These are phyloP conservation scores for Yamadazyma triangularis DNA, from an alignment of 1,139 yeast genomes.

Conservation along the genomic window DNA sequence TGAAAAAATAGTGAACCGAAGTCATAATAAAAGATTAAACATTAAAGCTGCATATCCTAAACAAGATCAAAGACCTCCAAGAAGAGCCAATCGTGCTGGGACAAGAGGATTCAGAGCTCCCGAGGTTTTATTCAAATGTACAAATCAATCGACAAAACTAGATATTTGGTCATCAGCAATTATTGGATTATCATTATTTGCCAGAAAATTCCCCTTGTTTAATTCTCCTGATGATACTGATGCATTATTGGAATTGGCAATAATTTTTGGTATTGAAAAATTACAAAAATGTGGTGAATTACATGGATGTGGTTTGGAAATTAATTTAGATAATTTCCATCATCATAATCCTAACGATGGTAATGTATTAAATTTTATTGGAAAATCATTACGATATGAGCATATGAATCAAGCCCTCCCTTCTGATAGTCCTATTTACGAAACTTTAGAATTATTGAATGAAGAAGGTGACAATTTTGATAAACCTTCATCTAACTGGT, in stretches of 20 bases:
- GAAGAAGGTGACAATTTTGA: slow-evolving; percentile 14
- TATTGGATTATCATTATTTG: slow-evolving; percentile 65
- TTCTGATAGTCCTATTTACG: slow-evolving; percentile 33
- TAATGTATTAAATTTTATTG: slow-evolving; percentile 29
- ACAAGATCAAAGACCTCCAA: slow-evolving; percentile 78
- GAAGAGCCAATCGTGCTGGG: slow-evolving; percentile 96
- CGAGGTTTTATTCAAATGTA: slow-evolving; percentile 84
- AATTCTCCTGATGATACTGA: slow-evolving; percentile 90
- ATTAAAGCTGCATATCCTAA: slow-evolving; percentile 69
- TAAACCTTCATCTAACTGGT: slow-evolving; percentile 1
- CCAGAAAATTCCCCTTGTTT: slow-evolving; percentile 80
- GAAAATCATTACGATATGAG: slow-evolving; percentile 29
- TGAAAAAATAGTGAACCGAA: slow-evolving; percentile 10
- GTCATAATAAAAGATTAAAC: slow-evolving; percentile 32
- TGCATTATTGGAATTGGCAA: slow-evolving; percentile 79
- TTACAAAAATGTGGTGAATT: slow-evolving; percentile 73
- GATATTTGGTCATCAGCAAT: slow-evolving; percentile 96
- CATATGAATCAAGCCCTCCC: slow-evolving; percentile 34
- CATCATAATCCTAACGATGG: slow-evolving; percentile 18
- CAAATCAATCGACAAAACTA: slow-evolving; percentile 74
- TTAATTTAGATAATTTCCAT: slow-evolving; percentile 31
- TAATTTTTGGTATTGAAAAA: slow-evolving; percentile 75
- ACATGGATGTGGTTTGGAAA: slow-evolving; percentile 87
- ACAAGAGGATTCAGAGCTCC: slow-evolving; percentile 97
- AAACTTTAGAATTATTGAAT: slow-evolving; percentile 31